phyloP scores from a whole-genome alignment of 163 green algal genomes.

The Trebouxiophyceae sp. region DNA sequence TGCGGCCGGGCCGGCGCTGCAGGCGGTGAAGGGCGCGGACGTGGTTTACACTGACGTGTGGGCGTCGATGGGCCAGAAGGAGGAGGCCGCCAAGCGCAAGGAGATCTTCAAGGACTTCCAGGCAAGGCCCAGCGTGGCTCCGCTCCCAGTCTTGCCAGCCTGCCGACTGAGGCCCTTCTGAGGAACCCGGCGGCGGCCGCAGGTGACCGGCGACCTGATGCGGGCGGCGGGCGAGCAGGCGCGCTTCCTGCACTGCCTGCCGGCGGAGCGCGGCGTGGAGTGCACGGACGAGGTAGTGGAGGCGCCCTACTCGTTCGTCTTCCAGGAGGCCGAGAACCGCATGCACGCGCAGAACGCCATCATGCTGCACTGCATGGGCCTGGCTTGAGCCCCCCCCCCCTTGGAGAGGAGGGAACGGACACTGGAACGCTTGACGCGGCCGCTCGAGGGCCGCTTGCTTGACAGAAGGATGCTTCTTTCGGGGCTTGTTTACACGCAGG shows the following conservation, averaged over 20 bases:
- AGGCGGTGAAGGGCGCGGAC: constrained; percentile 84
- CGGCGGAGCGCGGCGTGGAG: constrained; percentile 90
- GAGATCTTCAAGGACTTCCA: constrained; percentile 83
- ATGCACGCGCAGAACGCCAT: constrained; percentile 99
- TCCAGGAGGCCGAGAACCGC: constrained; percentile 90
- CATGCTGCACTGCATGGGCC: constrained; percentile 69
- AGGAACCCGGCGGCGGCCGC: constrained; percentile 9
- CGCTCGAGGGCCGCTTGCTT: too few relatives aligned
- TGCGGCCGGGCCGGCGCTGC: background rate
- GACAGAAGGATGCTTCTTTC: too few relatives aligned
- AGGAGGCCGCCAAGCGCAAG: constrained; percentile 75
- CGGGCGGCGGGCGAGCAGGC: constrained; percentile 63
- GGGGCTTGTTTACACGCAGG: too few relatives aligned
- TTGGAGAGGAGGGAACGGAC: background rate
- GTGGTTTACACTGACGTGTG: constrained; percentile 99
- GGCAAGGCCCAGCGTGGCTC: constrained; percentile 52
- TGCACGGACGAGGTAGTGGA: constrained; percentile 95
- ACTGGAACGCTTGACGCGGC: background rate
- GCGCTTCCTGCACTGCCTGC: constrained; percentile 97
- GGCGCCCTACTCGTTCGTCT: constrained; percentile 49
- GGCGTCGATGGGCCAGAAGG: constrained; percentile 99
- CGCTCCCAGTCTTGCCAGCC: too few relatives aligned
- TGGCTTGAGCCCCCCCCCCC: constrained; percentile 2
- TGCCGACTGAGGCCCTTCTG: too few relatives aligned
- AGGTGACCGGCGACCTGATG: constrained; percentile 93